Base-by-base conservation (phyloP, 345 rosid genomes). In the Heritiera fomes region DNA sequence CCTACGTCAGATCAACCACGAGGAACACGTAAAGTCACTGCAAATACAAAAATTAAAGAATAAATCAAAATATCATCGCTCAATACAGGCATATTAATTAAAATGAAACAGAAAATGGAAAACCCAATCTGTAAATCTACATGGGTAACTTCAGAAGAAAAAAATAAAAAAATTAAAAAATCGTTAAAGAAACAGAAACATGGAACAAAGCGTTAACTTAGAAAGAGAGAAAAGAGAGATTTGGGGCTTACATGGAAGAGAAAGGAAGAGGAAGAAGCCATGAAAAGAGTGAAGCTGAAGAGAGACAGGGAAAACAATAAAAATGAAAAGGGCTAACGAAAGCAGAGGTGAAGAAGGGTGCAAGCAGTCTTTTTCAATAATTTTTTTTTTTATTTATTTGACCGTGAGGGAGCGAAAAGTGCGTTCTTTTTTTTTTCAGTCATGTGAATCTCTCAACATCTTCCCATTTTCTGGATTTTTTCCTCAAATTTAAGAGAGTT, bases 241-340 rank as follows among this genome's bases (percentile, higher is more conserved):
- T 88, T 47, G 83, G 76, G 73, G 86, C 89, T 85, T 82, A 88
- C 93, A 67, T 59, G 47, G 77, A 59, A 82, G 65, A 79, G 73
- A 56, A 43, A 76, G 63, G 76, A 67, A 75, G 75, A 78, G 50
- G 64, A 69, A 81, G 73, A 72, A 83, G 80, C 79, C 77, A 81
- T 55, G 81, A 62, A 76, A 73, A 71, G 72, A 79, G 80, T 64
- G 86, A 83, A 82, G 78, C 76, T 30, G 78, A 75, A 55, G 71
- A 67, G n/a, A 38, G 62, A 38, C 61, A 41, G 58, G 45, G 55
- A 41, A 34, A 71, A 50, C 1, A 32, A 49, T 7, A 14, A 71
- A 49, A 52, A 71, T 50, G 75, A 52, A 71, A 71, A 47, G 30
- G 38, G 38, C 52, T 30, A 59, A 75, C 43, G 77, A 67, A 75